Evolutionary conservation across 148 eudicot species (phyloP), one percentile per base, ranked within the genome.

Genomic region (Nepenthes mirabilis): DNA sequence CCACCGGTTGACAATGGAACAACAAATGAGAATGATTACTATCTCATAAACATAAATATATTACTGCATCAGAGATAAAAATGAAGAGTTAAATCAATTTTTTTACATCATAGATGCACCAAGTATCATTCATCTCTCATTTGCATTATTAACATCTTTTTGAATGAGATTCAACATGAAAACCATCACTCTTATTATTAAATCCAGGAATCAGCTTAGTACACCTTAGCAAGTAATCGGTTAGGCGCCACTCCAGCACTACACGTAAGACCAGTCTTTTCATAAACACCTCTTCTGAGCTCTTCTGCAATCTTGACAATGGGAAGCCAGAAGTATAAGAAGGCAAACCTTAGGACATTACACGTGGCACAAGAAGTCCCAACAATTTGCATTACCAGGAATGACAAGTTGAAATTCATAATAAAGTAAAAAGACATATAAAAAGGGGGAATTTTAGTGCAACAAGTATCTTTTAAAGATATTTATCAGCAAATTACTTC

Each of bases 241-340:
- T 93, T 93, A 37, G 99, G 91, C 62, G 77, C 99, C 45, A 93
- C 84, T 72, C 99, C 99, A 64, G 95, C 91, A 71, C 99, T 93
- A 72, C 99, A 93, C 51, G 97, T 93, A 43, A 93, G 90, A 37
- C 99, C 96, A 55, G 97, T 93, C 79, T 79, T 91, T 73, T 76
- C 80, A 71, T 72, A 72, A 59, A 89, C 87, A 71, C 74, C 60
- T 71, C 53, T 69, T 73, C 99, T 80, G 51, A 93, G 88, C 72
- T 93, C 99, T 76, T 93, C 86, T 56, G 97, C 97, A 65, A 89
- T 79, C 99, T 91, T 70, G 58, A 58, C 57, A 63, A 63, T 33
- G 57, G 57, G 47, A 67, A 43, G 59, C 37, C 55, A 59, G 52
- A 2, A 37, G 48, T 55, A 48, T 54, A 13, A 34, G 59, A 59